Base-by-base conservation (phyloP, 768 basidiomycete genomes). In the Saitozyma sp. region DNA sequence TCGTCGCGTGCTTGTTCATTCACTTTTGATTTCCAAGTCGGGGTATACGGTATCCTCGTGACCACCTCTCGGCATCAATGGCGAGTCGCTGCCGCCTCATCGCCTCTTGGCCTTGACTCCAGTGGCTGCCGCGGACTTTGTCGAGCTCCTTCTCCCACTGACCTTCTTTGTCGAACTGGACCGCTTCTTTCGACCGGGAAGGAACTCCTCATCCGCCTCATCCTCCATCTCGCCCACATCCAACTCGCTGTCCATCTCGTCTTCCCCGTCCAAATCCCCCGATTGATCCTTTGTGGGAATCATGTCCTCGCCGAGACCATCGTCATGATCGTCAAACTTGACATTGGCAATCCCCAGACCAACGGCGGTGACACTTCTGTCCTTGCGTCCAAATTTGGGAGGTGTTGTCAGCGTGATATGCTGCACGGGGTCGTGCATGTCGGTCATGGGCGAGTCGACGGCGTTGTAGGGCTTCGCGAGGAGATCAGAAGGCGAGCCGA, bases 341-440 rank as follows among this genome's bases (percentile, higher is more conserved):
- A 75, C 71, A 46, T 75, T 75, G 46, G 69, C 71, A 46, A 75
- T 67, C 20, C 74, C 74, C 3, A 75, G 54, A 9, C 74, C 74
- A 55, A 75, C 73, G n/a, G 65, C 53, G 1, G 68, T 58, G 45
- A 72, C 60, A 17, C 50, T 52, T 9, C 54, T 20, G 8, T 63
- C 56, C 39, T 62, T 56, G 7, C 62, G 53, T 1, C 45, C 48
- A 9, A 40, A 42, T 29, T 63, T 58, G 8, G 70, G 66, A 10
- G 70, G 70, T 16, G 70, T 70, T 4, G 68, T 65, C 55, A 75
- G 61, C 2, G 70, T 71, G 58, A 72, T 70, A 29, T 58, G 62
- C 16, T 71, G 68, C 52, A 66, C 67, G 16, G 29, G 29, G 29
- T 29, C 29, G 29, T 29, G 29, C 29, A 29, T 29, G 29, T 29